Evolutionary conservation across 2,329 filamentous ascomycete genomes (phyloP), one percentile per base, ranked within the genome.

Genomic region (Fusarium euwallaceae): DNA sequence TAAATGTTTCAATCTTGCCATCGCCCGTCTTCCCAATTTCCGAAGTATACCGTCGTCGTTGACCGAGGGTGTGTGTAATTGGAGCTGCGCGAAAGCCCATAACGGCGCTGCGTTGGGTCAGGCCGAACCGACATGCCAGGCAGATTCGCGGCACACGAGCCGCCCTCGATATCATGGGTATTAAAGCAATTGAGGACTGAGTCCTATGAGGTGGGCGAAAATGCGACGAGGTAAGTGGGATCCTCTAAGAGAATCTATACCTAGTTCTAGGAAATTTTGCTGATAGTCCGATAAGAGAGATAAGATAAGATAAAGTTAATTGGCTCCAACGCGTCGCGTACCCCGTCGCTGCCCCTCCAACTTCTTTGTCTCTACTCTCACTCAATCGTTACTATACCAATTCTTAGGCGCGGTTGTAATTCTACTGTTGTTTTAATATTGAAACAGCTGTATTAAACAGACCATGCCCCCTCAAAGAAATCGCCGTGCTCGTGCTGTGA

Each of bases 131-230:
- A 70, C 83, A 84, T 76, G 76, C 76, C 56, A 80, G 74, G 70
- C 82, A 83, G 37, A 83, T 76, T 41, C 79, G 81, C 79, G 81
- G 78, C 70, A 79, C 76, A 61, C 78, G 74, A 10, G 69, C 76
- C 67, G 79, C 79, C 72, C 81, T 81, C 22, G 82, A 80, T 72
- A 84, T 77, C 84, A 85, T 85, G 69, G 77, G 76, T 60, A 64
- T 45, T 48, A 32, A 48, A 64, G 61, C 22, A 72, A 70, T 66
- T 39, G 43, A 73, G 58, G 56, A 53, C 22, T 17, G 59, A 59
- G 48, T 20, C 55, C 64, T 67, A 66, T 72, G 20, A 71, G 69
- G 41, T 58, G 48, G 63, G 61, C 34, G 32, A 41, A 51, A 72
- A 64, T 63, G 67, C 62, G 64, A 68, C 55, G 34, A 36, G 53